A percentile compares a stretch with the other conserved stretches of the same genome.
These are phyloP conservation scores for Coccomyxa sp. DNA, from an alignment of 139 green algal genomes.

Conservation along the genomic window DNA sequence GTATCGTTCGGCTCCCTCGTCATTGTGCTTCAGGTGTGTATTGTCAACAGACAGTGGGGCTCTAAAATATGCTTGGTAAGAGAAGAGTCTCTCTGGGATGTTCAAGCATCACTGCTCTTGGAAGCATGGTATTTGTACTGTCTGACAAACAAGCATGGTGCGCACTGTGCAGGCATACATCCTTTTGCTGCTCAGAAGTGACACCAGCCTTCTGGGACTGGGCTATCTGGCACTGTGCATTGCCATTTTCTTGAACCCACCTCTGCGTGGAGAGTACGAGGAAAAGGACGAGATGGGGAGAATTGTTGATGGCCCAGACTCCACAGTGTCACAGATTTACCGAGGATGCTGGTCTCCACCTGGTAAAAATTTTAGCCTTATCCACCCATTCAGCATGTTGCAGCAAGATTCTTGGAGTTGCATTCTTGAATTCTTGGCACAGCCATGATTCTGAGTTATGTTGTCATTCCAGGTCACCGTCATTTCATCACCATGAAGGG, in stretches of 20 bases:
- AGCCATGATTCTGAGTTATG: not conserved
- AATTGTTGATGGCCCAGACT: not conserved
- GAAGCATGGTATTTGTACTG: too few species aligned
- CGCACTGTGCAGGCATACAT: conserved; percentile 21
- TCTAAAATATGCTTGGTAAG: not conserved
- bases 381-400: too few species aligned
- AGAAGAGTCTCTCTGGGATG: not conserved
- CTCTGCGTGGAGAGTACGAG: conserved; percentile 3
- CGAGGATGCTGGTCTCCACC: not conserved
- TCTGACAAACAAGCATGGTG: too few species aligned
- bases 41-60: not conserved
- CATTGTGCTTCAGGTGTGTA: conserved; percentile 19
- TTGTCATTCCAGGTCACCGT: not conserved
- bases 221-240: conserved; percentile 26
- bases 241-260: conserved; percentile 12
- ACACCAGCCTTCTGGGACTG: conserved; percentile 26
- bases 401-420: not conserved
- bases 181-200: conserved; percentile 22
- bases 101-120: not conserved
- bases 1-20: conserved; percentile 15
- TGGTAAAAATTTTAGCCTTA: too few species aligned
- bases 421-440: not conserved
- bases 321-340: not conserved
- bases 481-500: not conserved
- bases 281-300: conserved; percentile 1